Evolutionary conservation across 805 yeast genomes (phyloP).

Genomic region (Wickerhamiella allomyrinae): DNA sequence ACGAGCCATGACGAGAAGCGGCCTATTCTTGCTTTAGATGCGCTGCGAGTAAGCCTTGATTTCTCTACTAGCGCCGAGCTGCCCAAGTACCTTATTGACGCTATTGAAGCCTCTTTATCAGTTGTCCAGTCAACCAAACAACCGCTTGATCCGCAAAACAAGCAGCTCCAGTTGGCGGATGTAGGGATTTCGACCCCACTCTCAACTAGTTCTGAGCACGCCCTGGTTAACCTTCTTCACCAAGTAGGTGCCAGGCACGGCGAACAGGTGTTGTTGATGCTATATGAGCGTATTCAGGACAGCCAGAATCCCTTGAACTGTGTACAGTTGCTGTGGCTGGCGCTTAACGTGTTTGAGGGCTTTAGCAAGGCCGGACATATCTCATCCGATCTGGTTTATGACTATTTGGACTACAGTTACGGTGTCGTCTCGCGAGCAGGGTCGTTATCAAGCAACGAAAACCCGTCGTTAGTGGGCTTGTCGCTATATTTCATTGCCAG

Average conservation of each 20-base stretch:
- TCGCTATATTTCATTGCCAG: constrained; percentile 12
- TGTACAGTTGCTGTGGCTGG: constrained; percentile 12
- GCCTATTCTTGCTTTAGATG: not conserved
- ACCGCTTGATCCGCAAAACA: not conserved
- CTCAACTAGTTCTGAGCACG: constrained; percentile 1
- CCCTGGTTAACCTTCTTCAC: constrained; percentile 3
- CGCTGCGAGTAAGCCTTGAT: constrained; percentile 4
- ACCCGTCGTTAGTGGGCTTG: constrained; percentile 3
- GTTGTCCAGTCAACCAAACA: constrained; percentile 1
- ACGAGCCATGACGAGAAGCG: constrained; percentile 8
- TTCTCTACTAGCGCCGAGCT: not conserved
- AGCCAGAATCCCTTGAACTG: constrained; percentile 5
- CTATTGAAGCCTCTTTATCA: constrained; percentile 5
- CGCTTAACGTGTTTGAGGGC: constrained; percentile 6
- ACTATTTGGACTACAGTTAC: constrained; percentile 11
- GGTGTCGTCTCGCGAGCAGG: constrained; percentile 5
- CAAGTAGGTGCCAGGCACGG: constrained; percentile 5
- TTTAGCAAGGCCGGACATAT: not conserved
- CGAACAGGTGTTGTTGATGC: not conserved
- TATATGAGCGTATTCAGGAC: constrained; percentile 5
- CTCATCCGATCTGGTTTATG: constrained; percentile 7
- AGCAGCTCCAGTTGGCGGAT: not conserved
- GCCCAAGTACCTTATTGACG: constrained; percentile 2
- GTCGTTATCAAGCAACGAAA: constrained; percentile 1
- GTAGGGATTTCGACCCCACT: not conserved